phyloP scores from a whole-genome alignment of 1,284 basidiomycete genomes.

The Stygiomarasmius scandens region DNA sequence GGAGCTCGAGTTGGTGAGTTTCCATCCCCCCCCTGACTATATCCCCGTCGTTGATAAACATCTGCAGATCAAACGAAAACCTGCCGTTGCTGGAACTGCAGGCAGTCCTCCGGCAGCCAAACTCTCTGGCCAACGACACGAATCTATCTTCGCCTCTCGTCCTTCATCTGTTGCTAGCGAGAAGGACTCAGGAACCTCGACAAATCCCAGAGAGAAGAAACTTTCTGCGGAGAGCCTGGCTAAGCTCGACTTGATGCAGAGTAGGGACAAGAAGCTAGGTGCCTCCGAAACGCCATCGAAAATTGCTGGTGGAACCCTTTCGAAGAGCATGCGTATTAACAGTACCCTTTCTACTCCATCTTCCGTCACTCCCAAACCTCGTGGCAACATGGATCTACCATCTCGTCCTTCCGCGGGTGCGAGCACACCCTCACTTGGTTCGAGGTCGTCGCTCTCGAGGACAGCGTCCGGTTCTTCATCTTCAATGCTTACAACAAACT shows the following conservation, averaged over 20 bases:
- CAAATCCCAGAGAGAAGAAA: conserved; percentile 13
- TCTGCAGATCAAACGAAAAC: conserved; percentile 76
- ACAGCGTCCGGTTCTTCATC: conserved; percentile 1
- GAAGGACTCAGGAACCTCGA: conserved; percentile 25
- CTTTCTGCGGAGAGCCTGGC: conserved; percentile 11
- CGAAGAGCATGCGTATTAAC: conserved; percentile 15
- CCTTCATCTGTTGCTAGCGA: conserved; percentile 60
- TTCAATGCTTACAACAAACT: conserved; percentile 37
- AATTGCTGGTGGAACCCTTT: not conserved
- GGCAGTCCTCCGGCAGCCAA: conserved; percentile 57
- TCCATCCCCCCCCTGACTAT: conserved; percentile 1
- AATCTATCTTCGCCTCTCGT: conserved; percentile 54
- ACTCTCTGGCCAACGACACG: conserved; percentile 46
- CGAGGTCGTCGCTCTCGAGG: conserved; percentile 10
- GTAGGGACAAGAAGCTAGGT: too few relatives aligned
- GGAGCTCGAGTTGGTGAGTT: conserved; percentile 81
- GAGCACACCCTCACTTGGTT: conserved; percentile 9
- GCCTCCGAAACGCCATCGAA: too few relatives aligned
- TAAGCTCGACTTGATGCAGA: not conserved
- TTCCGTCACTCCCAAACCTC: conserved; percentile 11
- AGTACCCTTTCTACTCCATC: conserved; percentile 2
- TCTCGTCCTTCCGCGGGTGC: conserved; percentile 10
- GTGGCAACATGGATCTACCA: conserved; percentile 11
- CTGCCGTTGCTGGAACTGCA: conserved; percentile 62
- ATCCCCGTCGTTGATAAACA: conserved; percentile 9